Evolutionary conservation across 768 basidiomycete species (phyloP).

Genomic region (Boletus speciosus): DNA sequence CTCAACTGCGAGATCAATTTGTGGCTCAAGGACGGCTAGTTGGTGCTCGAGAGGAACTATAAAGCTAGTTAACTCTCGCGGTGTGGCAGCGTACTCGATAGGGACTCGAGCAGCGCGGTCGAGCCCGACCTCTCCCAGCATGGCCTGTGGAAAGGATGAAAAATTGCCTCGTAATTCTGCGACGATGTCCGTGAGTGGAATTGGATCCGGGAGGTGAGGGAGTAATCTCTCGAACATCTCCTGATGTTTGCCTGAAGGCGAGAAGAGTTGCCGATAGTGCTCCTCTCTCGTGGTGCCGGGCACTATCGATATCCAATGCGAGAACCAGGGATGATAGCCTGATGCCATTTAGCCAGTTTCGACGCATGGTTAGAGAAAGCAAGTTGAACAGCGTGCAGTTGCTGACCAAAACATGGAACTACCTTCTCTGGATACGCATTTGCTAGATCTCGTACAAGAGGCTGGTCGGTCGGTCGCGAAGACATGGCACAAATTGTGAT

Average conservation of each 20-base stretch:
- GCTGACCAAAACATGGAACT: slow-evolving; percentile 86
- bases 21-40: slow-evolving; percentile 71
- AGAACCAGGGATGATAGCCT: slow-evolving; percentile 97
- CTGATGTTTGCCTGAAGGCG: slow-evolving; percentile 34
- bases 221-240: slow-evolving; percentile 57
- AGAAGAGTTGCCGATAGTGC: slow-evolving; percentile 76
- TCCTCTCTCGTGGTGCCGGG: slow-evolving; percentile 49
- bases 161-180: slow-evolving; percentile 59
- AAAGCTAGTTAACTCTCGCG: slow-evolving; percentile 70
- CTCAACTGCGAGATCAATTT: slow-evolving; percentile 82
- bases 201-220: slow-evolving; percentile 67
- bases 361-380: slow-evolving; percentile 8
- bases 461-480: slow-evolving; percentile 62
- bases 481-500: slow-evolving; percentile 87
- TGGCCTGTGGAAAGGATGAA: slow-evolving; percentile 57
- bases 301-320: slow-evolving; percentile 64
- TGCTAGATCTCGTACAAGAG: slow-evolving; percentile 65
- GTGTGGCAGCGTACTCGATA: slow-evolving; percentile 45
- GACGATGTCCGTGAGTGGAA: slow-evolving; percentile 56
- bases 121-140: slow-evolving; percentile 93
- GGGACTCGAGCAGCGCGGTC: slow-evolving; percentile 81
- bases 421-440: slow-evolving; percentile 58
- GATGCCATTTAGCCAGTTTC: slow-evolving; percentile 8
- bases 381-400: slow-evolving; percentile 6
- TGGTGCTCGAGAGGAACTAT: slow-evolving; percentile 80